These are phyloP conservation scores for Kazachstania kunashirensis DNA, from an alignment of 805 yeast species.

Conservation along the genomic window DNA sequence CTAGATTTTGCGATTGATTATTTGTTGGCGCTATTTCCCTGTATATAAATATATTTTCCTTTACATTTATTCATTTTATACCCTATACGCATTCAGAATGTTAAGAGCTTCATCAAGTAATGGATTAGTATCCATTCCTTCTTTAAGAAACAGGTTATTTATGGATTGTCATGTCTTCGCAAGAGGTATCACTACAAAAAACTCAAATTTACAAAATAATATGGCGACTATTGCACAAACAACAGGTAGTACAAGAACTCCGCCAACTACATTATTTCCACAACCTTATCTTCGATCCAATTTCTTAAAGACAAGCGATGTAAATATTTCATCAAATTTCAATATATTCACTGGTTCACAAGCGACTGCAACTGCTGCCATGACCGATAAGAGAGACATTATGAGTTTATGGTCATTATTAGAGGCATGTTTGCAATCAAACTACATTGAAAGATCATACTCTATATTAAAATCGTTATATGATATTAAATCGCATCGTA, in stretches of 20 bases:
- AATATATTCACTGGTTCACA: slow-evolving; percentile 23
- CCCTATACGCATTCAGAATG: no score
- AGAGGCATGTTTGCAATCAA: slow-evolving; percentile 65
- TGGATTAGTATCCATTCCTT: no score
- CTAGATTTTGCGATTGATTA: no score
- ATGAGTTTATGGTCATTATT: slow-evolving; percentile 63
- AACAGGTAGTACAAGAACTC: not conserved
- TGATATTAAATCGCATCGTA: slow-evolving; percentile 34
- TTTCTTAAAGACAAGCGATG: slow-evolving; percentile 4
- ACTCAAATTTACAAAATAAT: slow-evolving; percentile 8
- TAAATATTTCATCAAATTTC: slow-evolving; percentile 8
- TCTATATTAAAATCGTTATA: slow-evolving; percentile 54
- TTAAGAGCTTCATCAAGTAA: no score
- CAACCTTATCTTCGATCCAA: not conserved
- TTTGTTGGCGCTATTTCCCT: no score
- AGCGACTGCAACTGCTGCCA: slow-evolving; percentile 9
- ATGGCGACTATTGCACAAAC: slow-evolving; percentile 1
- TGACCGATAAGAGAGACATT: slow-evolving; percentile 11
- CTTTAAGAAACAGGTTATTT: no score
- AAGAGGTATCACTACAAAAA: slow-evolving; percentile 13
- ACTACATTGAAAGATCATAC: slow-evolving; percentile 61
- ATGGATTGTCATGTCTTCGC: no score
- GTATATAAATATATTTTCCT: no score
- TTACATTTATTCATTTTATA: no score
- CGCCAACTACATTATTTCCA: not conserved